Conservation (phyloP, 73 alveolate genomes). For the Tetrahymena elliotti region DNA sequence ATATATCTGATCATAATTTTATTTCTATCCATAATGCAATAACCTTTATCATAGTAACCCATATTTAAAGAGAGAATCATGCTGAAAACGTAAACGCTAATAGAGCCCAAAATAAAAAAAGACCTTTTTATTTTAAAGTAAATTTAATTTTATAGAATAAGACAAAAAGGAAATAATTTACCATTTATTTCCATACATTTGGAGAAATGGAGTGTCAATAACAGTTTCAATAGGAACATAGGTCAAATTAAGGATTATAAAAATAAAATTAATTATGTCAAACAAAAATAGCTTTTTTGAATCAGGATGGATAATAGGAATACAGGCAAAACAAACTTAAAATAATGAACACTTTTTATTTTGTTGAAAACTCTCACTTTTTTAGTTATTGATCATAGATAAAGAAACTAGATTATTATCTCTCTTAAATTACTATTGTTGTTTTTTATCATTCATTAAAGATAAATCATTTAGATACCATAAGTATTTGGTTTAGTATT, state of each 20-base stretch:
- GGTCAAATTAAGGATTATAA: background rate
- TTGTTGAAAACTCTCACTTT: background rate
- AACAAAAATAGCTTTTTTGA: background rate
- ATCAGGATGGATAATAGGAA: background rate
- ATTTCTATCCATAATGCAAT: slow-evolving; percentile 4
- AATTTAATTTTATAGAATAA: background rate
- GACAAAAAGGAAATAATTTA: background rate
- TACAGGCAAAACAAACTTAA: background rate
- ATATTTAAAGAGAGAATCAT: background rate
- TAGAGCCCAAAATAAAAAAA: background rate
- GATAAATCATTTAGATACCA: background rate
- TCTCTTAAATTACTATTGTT: background rate
- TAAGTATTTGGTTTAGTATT: background rate
- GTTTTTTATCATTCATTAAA: background rate
- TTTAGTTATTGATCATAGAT: background rate
- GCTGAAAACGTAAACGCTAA: background rate
- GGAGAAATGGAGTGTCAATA: background rate
- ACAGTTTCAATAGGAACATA: background rate
- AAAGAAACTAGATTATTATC: background rate
- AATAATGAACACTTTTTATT: background rate
- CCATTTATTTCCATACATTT: background rate
- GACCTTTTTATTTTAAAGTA: background rate
- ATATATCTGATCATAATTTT: slow-evolving; percentile 1
- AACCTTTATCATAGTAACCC: slow-evolving; percentile 8
- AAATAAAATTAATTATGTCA: background rate